A percentile compares a stretch with the other conserved stretches of the same genome.
These are phyloP conservation scores for Arachis hypogaea DNA, from an alignment of 306 rosid species.

Conservation along the genomic window DNA sequence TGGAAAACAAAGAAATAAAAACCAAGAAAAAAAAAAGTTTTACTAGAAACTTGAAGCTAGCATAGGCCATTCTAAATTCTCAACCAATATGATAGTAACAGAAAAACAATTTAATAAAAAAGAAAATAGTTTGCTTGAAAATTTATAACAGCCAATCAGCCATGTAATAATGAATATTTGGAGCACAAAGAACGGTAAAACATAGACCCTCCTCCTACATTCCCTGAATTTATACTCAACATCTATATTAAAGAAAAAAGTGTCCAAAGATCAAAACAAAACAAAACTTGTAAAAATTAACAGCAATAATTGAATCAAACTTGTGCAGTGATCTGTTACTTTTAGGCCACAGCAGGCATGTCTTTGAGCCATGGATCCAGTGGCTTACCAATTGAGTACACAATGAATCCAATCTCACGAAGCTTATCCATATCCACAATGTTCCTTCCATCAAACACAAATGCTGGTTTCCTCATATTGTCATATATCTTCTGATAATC, in stretches of 20 bases:
- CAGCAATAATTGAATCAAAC: conserved; percentile 45
- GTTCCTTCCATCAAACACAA: conserved; percentile 85
- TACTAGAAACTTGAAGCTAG: too few relatives aligned
- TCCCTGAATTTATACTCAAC: conserved; percentile 51
- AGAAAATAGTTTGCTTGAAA: conserved; percentile 44
- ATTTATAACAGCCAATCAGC: conserved; percentile 34
- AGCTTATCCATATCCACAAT: conserved; percentile 55
- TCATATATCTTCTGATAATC: conserved; percentile 80
- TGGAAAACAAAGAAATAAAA: too few relatives aligned
- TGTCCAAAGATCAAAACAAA: neutral
- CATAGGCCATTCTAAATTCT: neutral
- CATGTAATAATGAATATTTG: conserved; percentile 35
- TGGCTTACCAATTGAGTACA: conserved; percentile 90
- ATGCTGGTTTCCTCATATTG: conserved; percentile 90
- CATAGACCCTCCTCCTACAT: conserved; percentile 44
- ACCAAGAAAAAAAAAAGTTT: too few relatives aligned
- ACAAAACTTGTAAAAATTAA: conserved; percentile 26
- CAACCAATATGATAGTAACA: conserved; percentile 39
- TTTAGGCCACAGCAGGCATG: conserved; percentile 87
- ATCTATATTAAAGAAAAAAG: conserved; percentile 43
- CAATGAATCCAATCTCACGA: conserved; percentile 91
- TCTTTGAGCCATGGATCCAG: conserved; percentile 90
- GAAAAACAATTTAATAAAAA: conserved; percentile 26
- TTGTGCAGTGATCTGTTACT: conserved; percentile 32
- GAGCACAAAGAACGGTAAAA: conserved; percentile 45